These are phyloP conservation scores for Ochromonadaceae sp. DNA, from an alignment of 352 stramenopile genomes.

Conservation along the genomic window DNA sequence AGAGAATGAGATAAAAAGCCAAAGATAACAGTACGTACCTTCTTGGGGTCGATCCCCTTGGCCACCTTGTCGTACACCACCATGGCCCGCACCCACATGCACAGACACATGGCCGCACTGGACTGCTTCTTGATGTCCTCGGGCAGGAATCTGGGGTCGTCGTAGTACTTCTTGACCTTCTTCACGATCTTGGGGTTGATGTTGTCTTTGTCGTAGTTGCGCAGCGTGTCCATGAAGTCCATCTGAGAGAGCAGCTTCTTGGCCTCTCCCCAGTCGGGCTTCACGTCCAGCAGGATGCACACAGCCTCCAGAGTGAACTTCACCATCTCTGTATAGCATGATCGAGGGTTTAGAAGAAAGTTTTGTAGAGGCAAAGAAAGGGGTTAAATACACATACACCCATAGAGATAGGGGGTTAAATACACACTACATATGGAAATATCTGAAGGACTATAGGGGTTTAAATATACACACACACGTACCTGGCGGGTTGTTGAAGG, in stretches of 20 bases:
- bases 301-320: slow-evolving; percentile 77
- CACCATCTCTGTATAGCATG: slow-evolving; percentile 33
- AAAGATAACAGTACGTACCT: too few relatives aligned
- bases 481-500: slow-evolving; percentile 20
- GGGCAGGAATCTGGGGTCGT: slow-evolving; percentile 65
- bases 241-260: slow-evolving; percentile 74
- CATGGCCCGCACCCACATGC: slow-evolving; percentile 82
- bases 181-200: slow-evolving; percentile 41
- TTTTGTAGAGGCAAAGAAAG: too few relatives aligned
- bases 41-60: slow-evolving; percentile 80
- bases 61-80: slow-evolving; percentile 79
- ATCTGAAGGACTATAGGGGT: too few relatives aligned
- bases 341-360: not conserved
- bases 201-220: slow-evolving; percentile 43
- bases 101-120: slow-evolving; percentile 67
- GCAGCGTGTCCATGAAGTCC: slow-evolving; percentile 66
- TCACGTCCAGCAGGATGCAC: slow-evolving; percentile 60
- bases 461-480: too few relatives aligned
- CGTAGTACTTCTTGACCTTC: slow-evolving; percentile 53
- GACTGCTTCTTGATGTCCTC: slow-evolving; percentile 62
- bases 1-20: too few relatives aligned
- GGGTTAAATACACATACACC: too few relatives aligned
- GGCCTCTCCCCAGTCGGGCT: slow-evolving; percentile 73
- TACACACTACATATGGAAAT: too few relatives aligned
- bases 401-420: too few relatives aligned